Conservation (phyloP, 2,329 filamentous ascomycete species). For the Onygena corvina region DNA sequence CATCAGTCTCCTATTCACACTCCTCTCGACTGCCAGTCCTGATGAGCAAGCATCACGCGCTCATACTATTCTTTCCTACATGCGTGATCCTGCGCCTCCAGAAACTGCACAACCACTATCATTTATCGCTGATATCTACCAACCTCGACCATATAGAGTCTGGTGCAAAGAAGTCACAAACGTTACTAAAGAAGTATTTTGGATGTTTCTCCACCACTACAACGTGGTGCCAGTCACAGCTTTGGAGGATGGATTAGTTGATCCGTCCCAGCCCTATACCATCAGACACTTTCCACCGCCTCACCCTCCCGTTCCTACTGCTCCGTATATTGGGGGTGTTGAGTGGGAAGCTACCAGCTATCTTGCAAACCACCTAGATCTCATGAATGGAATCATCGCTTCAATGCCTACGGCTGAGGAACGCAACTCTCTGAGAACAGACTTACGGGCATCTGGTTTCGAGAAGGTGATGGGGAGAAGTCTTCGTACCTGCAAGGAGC, state of each 20-base stretch:
- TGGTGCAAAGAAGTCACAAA: slow-evolving; percentile 89
- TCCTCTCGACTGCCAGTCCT: slow-evolving; percentile 57
- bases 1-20: slow-evolving; percentile 77
- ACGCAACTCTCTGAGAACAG: slow-evolving; percentile 65
- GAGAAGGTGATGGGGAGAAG: slow-evolving; percentile 80
- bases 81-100: slow-evolving; percentile 65
- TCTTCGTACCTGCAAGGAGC: slow-evolving; percentile 87
- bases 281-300: slow-evolving; percentile 69
- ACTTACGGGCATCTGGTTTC: slow-evolving; percentile 73
- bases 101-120: slow-evolving; percentile 65
- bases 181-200: slow-evolving; percentile 96
- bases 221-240: slow-evolving; percentile 59
- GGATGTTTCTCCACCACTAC: slow-evolving; percentile 93
- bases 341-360: slow-evolving; percentile 99
- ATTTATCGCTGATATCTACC: slow-evolving; percentile 83
- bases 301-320: slow-evolving; percentile 79
- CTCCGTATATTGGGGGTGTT: slow-evolving; percentile 90
- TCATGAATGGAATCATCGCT: slow-evolving; percentile 81
- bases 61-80: slow-evolving; percentile 60
- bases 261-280: slow-evolving; percentile 23
- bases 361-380: slow-evolving; percentile 78
- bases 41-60: slow-evolving; percentile 57
- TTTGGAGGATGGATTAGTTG: slow-evolving; percentile 23
- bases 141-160: slow-evolving; percentile 73
- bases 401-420: slow-evolving; percentile 57